phyloP scores from a whole-genome alignment of 306 rosid genomes.

The Vigna nakashimae region DNA sequence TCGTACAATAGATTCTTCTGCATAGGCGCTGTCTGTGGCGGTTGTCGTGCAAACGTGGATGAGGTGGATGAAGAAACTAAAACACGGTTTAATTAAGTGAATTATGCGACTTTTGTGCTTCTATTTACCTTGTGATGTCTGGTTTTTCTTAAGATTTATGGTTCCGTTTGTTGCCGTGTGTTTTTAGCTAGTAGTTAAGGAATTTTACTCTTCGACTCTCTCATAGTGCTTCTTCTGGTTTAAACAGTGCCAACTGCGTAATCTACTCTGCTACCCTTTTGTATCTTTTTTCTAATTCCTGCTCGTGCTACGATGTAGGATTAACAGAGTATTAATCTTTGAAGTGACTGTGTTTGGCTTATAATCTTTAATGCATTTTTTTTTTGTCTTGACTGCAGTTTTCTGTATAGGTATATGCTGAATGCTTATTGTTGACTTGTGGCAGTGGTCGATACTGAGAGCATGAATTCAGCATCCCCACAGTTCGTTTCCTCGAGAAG shows the following conservation, averaged over 20 bases:
- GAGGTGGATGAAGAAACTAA: conserved; percentile 30
- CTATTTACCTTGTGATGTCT: conserved; percentile 1
- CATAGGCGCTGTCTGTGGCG: conserved; percentile 8
- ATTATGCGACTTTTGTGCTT: conserved; percentile 26
- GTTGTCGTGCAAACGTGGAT: conserved; percentile 28
- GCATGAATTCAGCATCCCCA: conserved; percentile 78
- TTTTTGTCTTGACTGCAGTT: conserved; percentile 12
- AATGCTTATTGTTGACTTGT: conserved; percentile 40
- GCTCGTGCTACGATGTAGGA: not conserved
- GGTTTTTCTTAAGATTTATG: conserved; percentile 37
- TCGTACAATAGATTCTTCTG: conserved; percentile 33
- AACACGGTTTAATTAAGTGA: conserved; percentile 26
- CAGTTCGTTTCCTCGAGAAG: conserved; percentile 78
- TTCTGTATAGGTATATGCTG: conserved; percentile 4
- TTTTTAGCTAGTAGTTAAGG: not conserved
- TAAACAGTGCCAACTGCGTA: not conserved
- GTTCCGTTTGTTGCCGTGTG: not conserved
- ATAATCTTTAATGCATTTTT: not conserved
- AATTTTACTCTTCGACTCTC: not conserved
- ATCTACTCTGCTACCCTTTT: conserved; percentile 16
- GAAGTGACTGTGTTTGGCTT: not conserved
- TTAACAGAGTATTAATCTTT: not conserved
- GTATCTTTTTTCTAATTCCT: not conserved
- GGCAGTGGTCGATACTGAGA: conserved; percentile 47
- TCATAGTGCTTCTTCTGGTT: conserved; percentile 15